Base-by-base conservation (phyloP, 371 early-diverging fungal genomes). In the Mucor lusitanicus region DNA sequence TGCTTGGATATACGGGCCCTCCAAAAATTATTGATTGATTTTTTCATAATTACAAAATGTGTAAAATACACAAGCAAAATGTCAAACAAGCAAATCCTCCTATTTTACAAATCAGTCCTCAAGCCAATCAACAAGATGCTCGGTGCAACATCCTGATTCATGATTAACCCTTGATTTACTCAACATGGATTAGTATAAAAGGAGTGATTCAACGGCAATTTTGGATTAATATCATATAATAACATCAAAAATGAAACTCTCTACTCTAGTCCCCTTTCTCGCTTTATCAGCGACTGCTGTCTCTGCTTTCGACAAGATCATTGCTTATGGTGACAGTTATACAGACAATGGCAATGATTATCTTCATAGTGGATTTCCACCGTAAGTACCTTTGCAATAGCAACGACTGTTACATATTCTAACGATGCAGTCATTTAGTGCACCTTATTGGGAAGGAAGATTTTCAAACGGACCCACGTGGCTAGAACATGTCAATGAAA, bases 391-490 rank as follows among this genome's bases (percentile, higher is more conserved):
- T 30, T 6, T 30, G 3, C 30, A 30, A 30, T 3, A 30, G 6
- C 30, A 30, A 30, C 3, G 6, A 6, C 2, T 30, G 6, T 30
- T 30, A 30, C 30, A 30, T 30, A 6, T 6, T 30, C 30, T 30
- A 30, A 30, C 30, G 6, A 30, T 30, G 30, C 30, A 30, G 2
- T 6, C 6, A 2, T 30, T 30, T 15, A 65, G 73, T 17, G 64
- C 68, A 28, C 69, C 76, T 12, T 85, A 83, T 71, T 86, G 67
- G 64, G 68, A 78, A 15, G 88, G 88, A 4, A 81, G 87, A 30
- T 85, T 72, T 63, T 67, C 79, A 5, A 87, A 87, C 69, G 87
- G 88, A 33, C 86, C 85, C 39, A 75, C 82, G 28, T 89, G 86
- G 85, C 59, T 78, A 39, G 87, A 88, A 59, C 72, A 86, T 63